Evolutionary conservation across 768 basidiomycete species (phyloP), one percentile per base, ranked within the genome.

Genomic region (Boletellus ananas): DNA sequence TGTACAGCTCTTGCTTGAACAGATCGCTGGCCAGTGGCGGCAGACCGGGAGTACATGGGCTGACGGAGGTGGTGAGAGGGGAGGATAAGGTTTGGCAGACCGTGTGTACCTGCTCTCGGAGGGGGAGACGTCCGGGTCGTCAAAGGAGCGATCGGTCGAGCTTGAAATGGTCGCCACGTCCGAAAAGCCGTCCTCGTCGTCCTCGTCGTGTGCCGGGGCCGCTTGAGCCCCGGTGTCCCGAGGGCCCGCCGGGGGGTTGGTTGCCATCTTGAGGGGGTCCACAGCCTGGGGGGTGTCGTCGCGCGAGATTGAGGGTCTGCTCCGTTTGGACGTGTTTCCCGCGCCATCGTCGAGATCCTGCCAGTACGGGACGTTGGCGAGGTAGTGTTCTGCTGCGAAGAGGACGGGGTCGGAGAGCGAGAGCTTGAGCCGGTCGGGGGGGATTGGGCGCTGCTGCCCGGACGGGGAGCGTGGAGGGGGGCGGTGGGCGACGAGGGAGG

Each of bases 1-100:
- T 34, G 41, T 61, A 68, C 3, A 68, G 51, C 41, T 68, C 66
- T 43, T 68, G 55, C 45, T 49, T 66, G 45, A 68, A 45, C 10
- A n/a, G 31, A 43, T 68, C 52, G 17, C 66, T 66, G 1, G 66
- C 66, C 29, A 68, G 43, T 10, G 64, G 65, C 1, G 55, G 55
- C 23, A 66, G 54, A 54, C 45, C 41, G 29, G 31, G 39, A 18
- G 25, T 17, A 17, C 13, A 34, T 23, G 21, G 46, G 23, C 59
- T 65, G 47, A 8, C 25, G 20, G 42, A 41, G 12, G 43, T n/a
- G 27, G 34, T 55, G 23, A 54, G 52, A 11, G 23, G 35, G 3
- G 25, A 29, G 17, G 11, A 18, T 8, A 45, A 8, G 6, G 6
- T 2, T 31, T 27, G 34, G 14, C 37, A 2, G 8, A 34, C 18